Evolutionary conservation across 805 yeast genomes (phyloP).

Genomic region (Barnettozyma populi): DNA sequence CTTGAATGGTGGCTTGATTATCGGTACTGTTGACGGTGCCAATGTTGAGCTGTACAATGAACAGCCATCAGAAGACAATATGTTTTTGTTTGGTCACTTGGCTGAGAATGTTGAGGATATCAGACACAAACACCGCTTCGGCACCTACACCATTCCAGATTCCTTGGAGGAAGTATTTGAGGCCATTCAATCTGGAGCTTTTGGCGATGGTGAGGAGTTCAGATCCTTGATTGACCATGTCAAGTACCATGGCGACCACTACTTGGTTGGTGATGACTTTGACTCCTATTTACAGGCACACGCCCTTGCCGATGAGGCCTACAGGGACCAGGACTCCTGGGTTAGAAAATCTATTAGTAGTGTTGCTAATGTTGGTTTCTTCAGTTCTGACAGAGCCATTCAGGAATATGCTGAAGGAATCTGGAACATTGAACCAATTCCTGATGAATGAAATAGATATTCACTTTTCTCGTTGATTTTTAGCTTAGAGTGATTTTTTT

Average conservation of each 20-base stretch:
- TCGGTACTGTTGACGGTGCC: constrained; percentile 97
- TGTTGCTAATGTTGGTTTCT: constrained; percentile 93
- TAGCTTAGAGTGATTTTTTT: not conserved
- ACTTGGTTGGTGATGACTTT: constrained; percentile 85
- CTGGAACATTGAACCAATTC: constrained; percentile 82
- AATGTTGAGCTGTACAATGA: constrained; percentile 84
- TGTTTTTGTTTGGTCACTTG: constrained; percentile 85
- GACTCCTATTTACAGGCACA: constrained; percentile 84
- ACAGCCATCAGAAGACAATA: constrained; percentile 89
- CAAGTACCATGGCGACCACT: constrained; percentile 72
- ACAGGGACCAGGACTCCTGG: constrained; percentile 66
- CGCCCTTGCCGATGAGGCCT: constrained; percentile 66
- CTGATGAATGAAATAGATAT: constrained; percentile 4
- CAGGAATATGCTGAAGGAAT: constrained; percentile 88
- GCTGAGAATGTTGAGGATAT: constrained; percentile 86
- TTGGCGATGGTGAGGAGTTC: constrained; percentile 68
- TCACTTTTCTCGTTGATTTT: not conserved
- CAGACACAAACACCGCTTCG: constrained; percentile 67
- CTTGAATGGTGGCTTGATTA: constrained; percentile 86
- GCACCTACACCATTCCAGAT: constrained; percentile 49
- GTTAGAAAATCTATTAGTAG: constrained; percentile 65
- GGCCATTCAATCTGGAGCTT: constrained; percentile 60
- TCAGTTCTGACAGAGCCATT: constrained; percentile 84
- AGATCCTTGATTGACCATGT: constrained; percentile 64
- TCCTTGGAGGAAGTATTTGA: constrained; percentile 57